These are phyloP conservation scores for Eucalyptus marginata DNA, from an alignment of 345 rosid genomes.

Conservation along the genomic window DNA sequence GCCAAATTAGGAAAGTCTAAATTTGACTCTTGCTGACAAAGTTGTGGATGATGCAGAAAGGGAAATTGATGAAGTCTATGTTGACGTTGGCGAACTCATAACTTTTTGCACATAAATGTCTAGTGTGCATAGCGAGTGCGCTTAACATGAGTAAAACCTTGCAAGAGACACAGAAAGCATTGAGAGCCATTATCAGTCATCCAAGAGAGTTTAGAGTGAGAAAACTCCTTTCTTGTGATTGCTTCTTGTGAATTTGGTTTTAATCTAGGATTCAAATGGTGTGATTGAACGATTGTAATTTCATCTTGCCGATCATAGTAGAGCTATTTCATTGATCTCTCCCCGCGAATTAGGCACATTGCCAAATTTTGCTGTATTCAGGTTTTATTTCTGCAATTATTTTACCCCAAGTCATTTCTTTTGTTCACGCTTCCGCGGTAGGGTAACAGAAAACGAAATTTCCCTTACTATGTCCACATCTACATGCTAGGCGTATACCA, in stretches of 20 bases:
- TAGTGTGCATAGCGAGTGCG: background rate
- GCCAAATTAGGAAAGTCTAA: background rate
- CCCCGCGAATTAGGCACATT: background rate
- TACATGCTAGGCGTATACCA: background rate
- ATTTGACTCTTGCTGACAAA: background rate
- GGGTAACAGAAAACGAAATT: background rate
- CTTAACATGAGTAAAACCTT: background rate
- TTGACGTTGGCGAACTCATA: background rate
- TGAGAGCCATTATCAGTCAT: background rate
- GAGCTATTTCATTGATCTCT: background rate
- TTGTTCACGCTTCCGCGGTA: background rate
- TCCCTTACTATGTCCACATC: background rate
- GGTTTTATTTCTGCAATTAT: background rate
- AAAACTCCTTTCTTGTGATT: background rate
- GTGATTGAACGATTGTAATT: background rate
- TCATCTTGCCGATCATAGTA: background rate
- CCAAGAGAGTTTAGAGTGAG: background rate
- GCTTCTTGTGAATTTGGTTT: background rate
- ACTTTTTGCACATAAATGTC: background rate
- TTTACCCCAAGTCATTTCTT: background rate
- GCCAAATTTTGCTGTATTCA: background rate
- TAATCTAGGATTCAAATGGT: background rate
- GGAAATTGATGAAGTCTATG: background rate
- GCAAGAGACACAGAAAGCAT: background rate
- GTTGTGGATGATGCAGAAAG: background rate